These are phyloP conservation scores for Xylaria digitata DNA, from an alignment of 2,329 filamentous ascomycete genomes.

Conservation along the genomic window DNA sequence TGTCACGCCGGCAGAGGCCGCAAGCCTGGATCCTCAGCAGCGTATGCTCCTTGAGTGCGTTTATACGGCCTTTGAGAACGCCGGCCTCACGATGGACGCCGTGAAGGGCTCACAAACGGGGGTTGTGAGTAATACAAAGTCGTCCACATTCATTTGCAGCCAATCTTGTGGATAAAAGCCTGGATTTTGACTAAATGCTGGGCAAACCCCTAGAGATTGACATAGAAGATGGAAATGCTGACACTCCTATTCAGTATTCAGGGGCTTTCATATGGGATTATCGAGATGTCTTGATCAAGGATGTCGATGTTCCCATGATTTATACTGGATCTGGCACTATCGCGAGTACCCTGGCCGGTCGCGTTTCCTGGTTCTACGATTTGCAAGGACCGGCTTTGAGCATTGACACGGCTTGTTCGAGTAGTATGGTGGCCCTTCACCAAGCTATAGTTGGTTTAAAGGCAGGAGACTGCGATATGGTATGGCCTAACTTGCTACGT, in stretches of 20 bases:
- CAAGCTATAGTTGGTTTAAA: constrained; percentile 20
- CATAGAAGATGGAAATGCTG: neutral
- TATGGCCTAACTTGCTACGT: neutral
- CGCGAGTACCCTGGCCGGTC: constrained; percentile 14
- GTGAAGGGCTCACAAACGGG: constrained; percentile 8
- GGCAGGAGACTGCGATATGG: constrained; percentile 26
- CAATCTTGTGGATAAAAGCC: neutral
- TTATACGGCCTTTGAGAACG: constrained; percentile 25
- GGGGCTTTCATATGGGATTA: constrained; percentile 26
- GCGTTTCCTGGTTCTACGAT: constrained; percentile 30
- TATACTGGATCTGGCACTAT: constrained; percentile 25
- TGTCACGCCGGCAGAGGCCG: constrained; percentile 23
- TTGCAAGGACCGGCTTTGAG: constrained; percentile 22
- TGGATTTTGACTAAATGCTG: neutral
- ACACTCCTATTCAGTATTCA: neutral
- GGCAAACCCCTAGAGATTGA: neutral
- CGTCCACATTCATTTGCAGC: neutral
- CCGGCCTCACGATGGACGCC: constrained; percentile 24
- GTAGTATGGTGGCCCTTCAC: constrained; percentile 25
- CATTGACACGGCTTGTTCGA: constrained; percentile 32
- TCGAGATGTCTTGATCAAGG: constrained; percentile 17
- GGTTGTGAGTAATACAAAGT: neutral
- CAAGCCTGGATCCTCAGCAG: constrained; percentile 29
- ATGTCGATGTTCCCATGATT: constrained; percentile 19
- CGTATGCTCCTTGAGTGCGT: constrained; percentile 27